Conservation (phyloP, 2,329 filamentous ascomycete genomes). For the Raffaelea arxii region DNA sequence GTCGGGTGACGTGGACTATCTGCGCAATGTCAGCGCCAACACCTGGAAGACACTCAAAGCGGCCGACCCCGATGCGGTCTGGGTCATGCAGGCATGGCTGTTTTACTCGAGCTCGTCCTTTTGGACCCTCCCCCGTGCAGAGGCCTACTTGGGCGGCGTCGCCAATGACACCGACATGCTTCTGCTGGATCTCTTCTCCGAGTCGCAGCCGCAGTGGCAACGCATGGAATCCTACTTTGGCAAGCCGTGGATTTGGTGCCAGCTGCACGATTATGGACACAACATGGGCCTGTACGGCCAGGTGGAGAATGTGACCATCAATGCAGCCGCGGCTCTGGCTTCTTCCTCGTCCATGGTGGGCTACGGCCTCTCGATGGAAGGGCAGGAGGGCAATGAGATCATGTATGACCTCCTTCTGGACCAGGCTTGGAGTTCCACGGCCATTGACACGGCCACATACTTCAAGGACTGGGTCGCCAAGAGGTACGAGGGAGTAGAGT, state of each 20-base stretch:
- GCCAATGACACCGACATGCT: slow-evolving; percentile 33
- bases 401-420: slow-evolving; percentile 40
- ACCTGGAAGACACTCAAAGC: slow-evolving; percentile 37
- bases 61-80: slow-evolving; percentile 36
- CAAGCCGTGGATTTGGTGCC: slow-evolving; percentile 45
- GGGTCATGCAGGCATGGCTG: slow-evolving; percentile 43
- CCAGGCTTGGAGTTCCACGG: slow-evolving; percentile 34
- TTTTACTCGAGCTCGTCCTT: slow-evolving; percentile 33
- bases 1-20: slow-evolving; percentile 32
- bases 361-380: slow-evolving; percentile 38
- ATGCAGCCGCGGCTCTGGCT: slow-evolving; percentile 31
- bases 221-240: slow-evolving; percentile 38
- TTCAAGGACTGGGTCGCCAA: slow-evolving; percentile 34
- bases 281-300: slow-evolving; percentile 41
- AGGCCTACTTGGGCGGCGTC: slow-evolving; percentile 39
- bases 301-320: slow-evolving; percentile 35
- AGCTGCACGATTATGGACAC: slow-evolving; percentile 40
- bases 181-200: slow-evolving; percentile 40
- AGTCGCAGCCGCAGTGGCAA: slow-evolving; percentile 39
- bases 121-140: slow-evolving; percentile 33
- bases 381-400: slow-evolving; percentile 42
- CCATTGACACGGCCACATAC: slow-evolving; percentile 33
- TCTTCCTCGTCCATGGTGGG: slow-evolving; percentile 33
- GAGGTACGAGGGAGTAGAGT: slow-evolving; percentile 25
- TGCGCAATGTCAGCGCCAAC: slow-evolving; percentile 27